Evolutionary conservation across 306 rosid genomes (phyloP).

Genomic region (Rubus idaeus): DNA sequence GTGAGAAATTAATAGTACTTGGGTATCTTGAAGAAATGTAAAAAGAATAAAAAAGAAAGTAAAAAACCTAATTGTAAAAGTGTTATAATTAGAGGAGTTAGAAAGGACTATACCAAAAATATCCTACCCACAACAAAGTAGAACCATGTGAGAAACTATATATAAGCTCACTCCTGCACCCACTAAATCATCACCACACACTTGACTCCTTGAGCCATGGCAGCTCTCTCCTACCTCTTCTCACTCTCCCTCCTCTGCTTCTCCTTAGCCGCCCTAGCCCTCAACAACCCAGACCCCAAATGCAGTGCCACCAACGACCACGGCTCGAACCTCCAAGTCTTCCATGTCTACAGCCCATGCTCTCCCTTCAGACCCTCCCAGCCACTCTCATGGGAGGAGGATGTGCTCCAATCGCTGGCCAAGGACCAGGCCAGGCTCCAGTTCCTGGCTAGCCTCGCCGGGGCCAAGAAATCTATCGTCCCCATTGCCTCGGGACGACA

Average conservation of each 20-base stretch:
- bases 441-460: slow-evolving; percentile 51
- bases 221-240: slow-evolving; percentile 17
- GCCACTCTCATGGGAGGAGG: slow-evolving; percentile 73
- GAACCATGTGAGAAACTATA: slow-evolving; percentile 14
- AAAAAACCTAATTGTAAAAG: not conserved
- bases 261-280: slow-evolving; percentile 33
- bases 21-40: no score
- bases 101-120: not conserved
- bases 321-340: slow-evolving; percentile 64
- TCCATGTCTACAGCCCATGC: slow-evolving; percentile 67
- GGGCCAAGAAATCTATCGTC: slow-evolving; percentile 49
- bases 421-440: slow-evolving; percentile 65
- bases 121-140: not conserved
- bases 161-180: slow-evolving; percentile 21
- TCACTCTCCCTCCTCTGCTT: slow-evolving; percentile 25
- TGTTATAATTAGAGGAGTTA: not conserved
- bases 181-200: slow-evolving; percentile 13
- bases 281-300: slow-evolving; percentile 30
- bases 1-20: no score
- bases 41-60: not conserved
- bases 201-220: slow-evolving; percentile 38
- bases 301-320: slow-evolving; percentile 42
- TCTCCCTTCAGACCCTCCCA: slow-evolving; percentile 66
- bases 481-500: slow-evolving; percentile 90
- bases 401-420: slow-evolving; percentile 51